A percentile compares a stretch with the other conserved stretches of the same genome.
Evolutionary conservation across 2,329 filamentous ascomycete genomes (phyloP).

Genomic region (Ascochyta lentis): DNA sequence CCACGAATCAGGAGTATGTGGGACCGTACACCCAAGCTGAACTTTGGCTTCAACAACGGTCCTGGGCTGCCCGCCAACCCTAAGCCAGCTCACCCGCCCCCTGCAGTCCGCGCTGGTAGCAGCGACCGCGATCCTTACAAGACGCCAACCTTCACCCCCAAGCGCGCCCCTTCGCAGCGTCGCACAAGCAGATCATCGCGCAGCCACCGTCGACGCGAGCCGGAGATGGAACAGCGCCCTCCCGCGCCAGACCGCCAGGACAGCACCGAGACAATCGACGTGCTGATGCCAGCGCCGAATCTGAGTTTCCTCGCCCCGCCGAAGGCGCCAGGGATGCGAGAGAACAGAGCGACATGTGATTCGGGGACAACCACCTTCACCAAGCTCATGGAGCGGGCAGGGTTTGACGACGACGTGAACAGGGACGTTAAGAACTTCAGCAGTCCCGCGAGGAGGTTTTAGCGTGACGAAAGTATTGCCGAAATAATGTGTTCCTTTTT

Average conservation of each 20-base stretch:
- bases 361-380: slow-evolving; percentile 49
- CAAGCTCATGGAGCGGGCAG: slow-evolving; percentile 52
- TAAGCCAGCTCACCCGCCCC: slow-evolving; percentile 28
- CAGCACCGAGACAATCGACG: slow-evolving; percentile 54
- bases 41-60: slow-evolving; percentile 30
- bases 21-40: slow-evolving; percentile 44
- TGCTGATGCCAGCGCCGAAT: slow-evolving; percentile 49
- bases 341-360: slow-evolving; percentile 42
- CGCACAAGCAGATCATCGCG: slow-evolving; percentile 25
- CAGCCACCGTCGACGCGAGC: slow-evolving; percentile 10
- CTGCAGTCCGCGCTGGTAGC: slow-evolving; percentile 37
- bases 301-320: slow-evolving; percentile 43
- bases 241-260: slow-evolving; percentile 31
- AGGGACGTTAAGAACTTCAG: slow-evolving; percentile 38
- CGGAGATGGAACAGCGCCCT: slow-evolving; percentile 13
- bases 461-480: background rate
- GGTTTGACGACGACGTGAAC: slow-evolving; percentile 43
- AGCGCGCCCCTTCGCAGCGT: slow-evolving; percentile 25
- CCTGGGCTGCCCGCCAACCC: slow-evolving; percentile 26
- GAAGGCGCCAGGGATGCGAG: slow-evolving; percentile 39
- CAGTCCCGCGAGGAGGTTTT: slow-evolving; percentile 20
- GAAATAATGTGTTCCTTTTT: slow-evolving; percentile 5
- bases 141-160: slow-evolving; percentile 38
- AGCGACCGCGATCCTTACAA: slow-evolving; percentile 41
- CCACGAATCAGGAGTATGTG: slow-evolving; percentile 46